Evolutionary conservation across 306 rosid genomes (phyloP).

Genomic region (Ormosia semicastrata): DNA sequence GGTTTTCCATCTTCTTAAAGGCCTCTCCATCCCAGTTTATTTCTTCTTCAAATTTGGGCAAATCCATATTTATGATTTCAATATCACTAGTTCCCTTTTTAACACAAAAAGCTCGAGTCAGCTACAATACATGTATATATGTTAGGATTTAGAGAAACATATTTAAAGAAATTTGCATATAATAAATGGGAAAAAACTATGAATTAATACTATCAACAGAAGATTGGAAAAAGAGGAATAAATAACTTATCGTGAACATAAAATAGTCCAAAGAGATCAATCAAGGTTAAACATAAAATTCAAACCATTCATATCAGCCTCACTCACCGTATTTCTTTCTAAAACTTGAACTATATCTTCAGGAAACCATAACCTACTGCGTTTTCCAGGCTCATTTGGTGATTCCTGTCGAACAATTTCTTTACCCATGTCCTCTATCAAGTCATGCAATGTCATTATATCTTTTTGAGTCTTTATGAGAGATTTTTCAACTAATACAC

Average conservation of each 20-base stretch:
- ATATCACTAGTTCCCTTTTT: not conserved
- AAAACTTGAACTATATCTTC: not conserved
- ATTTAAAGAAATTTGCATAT: not conserved
- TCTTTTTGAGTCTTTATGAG: not conserved
- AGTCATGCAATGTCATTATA: not conserved
- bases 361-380: not conserved
- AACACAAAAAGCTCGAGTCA: not conserved
- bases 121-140: too few relatives aligned
- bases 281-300: not conserved
- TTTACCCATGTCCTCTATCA: not conserved
- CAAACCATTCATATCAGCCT: not conserved
- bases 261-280: not conserved
- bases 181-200: not conserved
- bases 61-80: not conserved
- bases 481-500: constrained; percentile 3
- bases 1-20: constrained; percentile 12
- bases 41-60: not conserved
- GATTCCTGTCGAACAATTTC: not conserved
- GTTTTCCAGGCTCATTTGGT: not conserved
- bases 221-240: too few relatives aligned
- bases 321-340: not conserved
- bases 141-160: too few relatives aligned
- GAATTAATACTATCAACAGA: too few relatives aligned
- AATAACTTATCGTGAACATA: not conserved
- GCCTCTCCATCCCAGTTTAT: constrained; percentile 17